Conservation (phyloP, 768 basidiomycete species). For the Galerina marginata region DNA sequence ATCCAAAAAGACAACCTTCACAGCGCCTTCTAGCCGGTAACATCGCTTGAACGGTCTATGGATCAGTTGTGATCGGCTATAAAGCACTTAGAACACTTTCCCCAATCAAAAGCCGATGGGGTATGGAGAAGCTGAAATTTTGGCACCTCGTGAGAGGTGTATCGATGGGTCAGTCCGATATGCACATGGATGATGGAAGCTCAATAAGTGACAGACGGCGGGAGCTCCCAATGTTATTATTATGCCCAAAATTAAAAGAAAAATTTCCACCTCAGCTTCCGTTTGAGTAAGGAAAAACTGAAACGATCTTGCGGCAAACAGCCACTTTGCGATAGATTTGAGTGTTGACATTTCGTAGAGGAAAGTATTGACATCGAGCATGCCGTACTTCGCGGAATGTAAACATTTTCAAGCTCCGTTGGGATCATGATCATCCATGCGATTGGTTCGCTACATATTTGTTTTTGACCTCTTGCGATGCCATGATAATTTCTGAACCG, state of each 20-base stretch:
- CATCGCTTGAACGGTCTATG: too few species aligned
- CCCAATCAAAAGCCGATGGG: conserved; percentile 3
- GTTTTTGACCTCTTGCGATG: too few species aligned
- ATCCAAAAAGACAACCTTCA: not conserved
- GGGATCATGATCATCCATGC: not conserved
- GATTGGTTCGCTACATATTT: too few species aligned
- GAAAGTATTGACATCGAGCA: not conserved
- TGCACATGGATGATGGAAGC: conserved; percentile 10
- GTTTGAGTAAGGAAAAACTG: not conserved
- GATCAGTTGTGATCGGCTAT: not conserved
- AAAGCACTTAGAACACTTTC: not conserved
- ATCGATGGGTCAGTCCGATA: conserved; percentile 7
- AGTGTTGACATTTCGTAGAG: too few species aligned
- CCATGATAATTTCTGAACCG: not conserved
- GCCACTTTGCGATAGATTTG: too few species aligned
- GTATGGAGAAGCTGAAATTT: not conserved
- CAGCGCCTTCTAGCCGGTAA: not conserved
- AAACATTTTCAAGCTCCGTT: conserved; percentile 7
- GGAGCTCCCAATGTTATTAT: not conserved
- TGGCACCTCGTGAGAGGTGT: conserved; percentile 12
- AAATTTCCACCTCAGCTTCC: not conserved
- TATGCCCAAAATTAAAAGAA: not conserved
- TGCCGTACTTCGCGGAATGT: conserved; percentile 2
- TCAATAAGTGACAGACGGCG: conserved; percentile 1
- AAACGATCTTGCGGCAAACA: too few species aligned